Percentiles rank a stretch among this genome's conserved stretches.
Conservation (phyloP, 2,329 filamentous ascomycete genomes). For the Torrubiella hemipterigena region DNA sequence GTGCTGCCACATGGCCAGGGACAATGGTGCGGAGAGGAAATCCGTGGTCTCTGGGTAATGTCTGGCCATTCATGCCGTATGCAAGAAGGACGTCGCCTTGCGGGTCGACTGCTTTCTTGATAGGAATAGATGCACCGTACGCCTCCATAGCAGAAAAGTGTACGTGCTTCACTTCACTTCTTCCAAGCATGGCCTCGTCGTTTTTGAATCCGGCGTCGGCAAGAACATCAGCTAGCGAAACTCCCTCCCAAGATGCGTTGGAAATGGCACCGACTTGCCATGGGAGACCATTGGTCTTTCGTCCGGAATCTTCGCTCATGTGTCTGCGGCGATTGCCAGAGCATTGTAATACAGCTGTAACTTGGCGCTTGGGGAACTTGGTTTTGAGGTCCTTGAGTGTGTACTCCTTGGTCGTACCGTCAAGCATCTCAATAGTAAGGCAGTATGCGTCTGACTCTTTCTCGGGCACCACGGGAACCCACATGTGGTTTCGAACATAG, state of each 20-base stretch:
- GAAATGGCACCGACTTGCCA: constrained; percentile 50
- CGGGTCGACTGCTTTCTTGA: constrained; percentile 45
- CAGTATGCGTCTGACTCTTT: constrained; percentile 27
- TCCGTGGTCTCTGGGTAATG: constrained; percentile 54
- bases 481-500: constrained; percentile 52
- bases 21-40: constrained; percentile 51
- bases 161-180: constrained; percentile 33
- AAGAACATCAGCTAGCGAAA: constrained; percentile 41
- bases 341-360: constrained; percentile 47
- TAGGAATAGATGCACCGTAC: constrained; percentile 49
- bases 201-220: constrained; percentile 40
- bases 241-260: constrained; percentile 47
- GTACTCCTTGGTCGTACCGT: constrained; percentile 40
- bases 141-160: constrained; percentile 48
- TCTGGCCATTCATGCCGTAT: constrained; percentile 54
- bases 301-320: constrained; percentile 37
- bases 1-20: constrained; percentile 53
- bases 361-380: constrained; percentile 35
- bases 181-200: constrained; percentile 20
- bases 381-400: constrained; percentile 40
- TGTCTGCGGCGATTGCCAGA: constrained; percentile 47
- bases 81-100: constrained; percentile 54
- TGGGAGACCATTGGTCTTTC: constrained; percentile 42
- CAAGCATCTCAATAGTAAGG: constrained; percentile 41
- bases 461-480: constrained; percentile 38